Base-by-base conservation (phyloP, 208 protist species). In the Angomonas ambiguus region DNA sequence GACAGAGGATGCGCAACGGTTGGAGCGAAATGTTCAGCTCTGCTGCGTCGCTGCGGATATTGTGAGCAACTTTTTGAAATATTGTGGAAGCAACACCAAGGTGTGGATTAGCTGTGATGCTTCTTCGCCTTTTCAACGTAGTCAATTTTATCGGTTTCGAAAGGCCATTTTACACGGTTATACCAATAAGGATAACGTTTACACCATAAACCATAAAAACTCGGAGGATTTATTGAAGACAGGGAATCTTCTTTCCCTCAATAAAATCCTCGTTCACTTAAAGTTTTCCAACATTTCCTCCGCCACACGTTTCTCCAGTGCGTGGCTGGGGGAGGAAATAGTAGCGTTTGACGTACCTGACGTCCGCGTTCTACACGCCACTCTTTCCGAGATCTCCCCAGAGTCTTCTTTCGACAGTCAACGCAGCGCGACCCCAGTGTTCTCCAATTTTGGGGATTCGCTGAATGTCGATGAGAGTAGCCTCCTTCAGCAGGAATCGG, bases 241-340 rank as follows among this genome's bases (percentile, higher is more conserved):
- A 18, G 56, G 51, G 34, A 51, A 69, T 35, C 55, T 71, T 32
- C 62, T 56, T 2, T 32, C 48, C 16, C 5, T 77, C 8, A 33
- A 67, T 16, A 59, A 33, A 8, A 55, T 93, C 1, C n/a, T 68
- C 63, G 71, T 79, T 32, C 71, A 85, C 32, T 67, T 93, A 22
- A 78, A 79, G 51, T 90, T 90, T 64, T 80, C 78, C 16, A 18
- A 71, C 13, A 71, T 67, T 28, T 65, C 73, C 63, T 72, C 58
- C 5, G 61, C 53, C 22, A 75, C 63, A 55, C 42, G 53, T 42
- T 56, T 89, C n/a, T 74, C 83, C 28, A 80, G 76, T 5, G 80
- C 85, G 61, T 94, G 88, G 88, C 65, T 94, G n/a, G 88, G 88
- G 6, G 88, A 94, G 71, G 73, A 87, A 16, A 78, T 92, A 28